phyloP scores from a whole-genome alignment of 768 basidiomycete genomes.

The Clitopilus hobsonii region DNA sequence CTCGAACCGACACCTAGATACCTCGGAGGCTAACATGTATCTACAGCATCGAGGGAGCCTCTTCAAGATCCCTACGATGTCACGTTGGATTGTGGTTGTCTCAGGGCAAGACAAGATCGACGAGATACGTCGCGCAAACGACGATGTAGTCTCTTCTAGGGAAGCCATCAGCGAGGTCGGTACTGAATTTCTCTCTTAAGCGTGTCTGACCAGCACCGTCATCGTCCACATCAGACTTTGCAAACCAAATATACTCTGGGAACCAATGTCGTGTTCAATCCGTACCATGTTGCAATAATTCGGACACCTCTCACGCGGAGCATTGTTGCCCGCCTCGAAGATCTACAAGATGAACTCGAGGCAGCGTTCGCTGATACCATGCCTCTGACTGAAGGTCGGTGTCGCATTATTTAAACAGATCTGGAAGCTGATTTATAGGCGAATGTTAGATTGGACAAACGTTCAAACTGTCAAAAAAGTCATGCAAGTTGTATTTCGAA shows the following conservation, averaged over 20 bases:
- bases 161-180: constrained; percentile 23
- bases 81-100: constrained; percentile 41
- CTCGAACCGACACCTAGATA: background rate
- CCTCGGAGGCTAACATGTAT: background rate
- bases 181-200: background rate
- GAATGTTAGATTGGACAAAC: constrained; percentile 37
- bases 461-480: constrained; percentile 21
- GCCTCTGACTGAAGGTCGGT: constrained; percentile 20
- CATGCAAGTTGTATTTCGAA: constrained; percentile 29
- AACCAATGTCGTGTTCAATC: constrained; percentile 18
- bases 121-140: constrained; percentile 37
- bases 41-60: constrained; percentile 11
- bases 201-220: background rate
- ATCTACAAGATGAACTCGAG: constrained; percentile 39
- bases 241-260: constrained; percentile 34
- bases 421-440: background rate
- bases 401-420: background rate
- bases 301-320: constrained; percentile 30
- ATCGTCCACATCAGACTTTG: background rate
- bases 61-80: constrained; percentile 38
- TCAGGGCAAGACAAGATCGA: constrained; percentile 39
- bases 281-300: constrained; percentile 26
- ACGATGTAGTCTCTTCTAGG: constrained; percentile 25
- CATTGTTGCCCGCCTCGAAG: constrained; percentile 29
- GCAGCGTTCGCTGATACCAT: constrained; percentile 35